These are phyloP conservation scores for Acer negundo DNA, from an alignment of 345 rosid species.

Conservation along the genomic window DNA sequence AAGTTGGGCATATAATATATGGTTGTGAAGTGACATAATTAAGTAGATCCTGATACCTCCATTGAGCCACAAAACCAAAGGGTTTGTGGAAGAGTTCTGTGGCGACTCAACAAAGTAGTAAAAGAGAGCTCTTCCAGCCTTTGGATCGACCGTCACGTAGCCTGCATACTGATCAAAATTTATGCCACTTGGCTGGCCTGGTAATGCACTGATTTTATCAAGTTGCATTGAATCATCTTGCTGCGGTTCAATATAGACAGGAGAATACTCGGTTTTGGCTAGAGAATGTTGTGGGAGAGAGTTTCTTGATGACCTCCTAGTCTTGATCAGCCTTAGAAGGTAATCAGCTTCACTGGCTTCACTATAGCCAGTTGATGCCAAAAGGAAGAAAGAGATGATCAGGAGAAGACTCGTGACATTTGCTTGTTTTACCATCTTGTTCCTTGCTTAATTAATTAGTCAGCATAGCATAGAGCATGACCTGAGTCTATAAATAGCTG, in stretches of 20 bases:
- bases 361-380: constrained; percentile 1
- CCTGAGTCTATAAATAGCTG: too few relatives aligned
- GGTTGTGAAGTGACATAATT: too few relatives aligned
- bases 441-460: too few relatives aligned
- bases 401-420: not conserved
- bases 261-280: not conserved
- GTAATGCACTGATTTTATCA: constrained; percentile 24
- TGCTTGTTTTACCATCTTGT: too few relatives aligned
- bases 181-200: constrained; percentile 23
- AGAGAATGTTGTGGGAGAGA: not conserved
- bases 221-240: constrained; percentile 18
- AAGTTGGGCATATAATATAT: too few relatives aligned
- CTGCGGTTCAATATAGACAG: not conserved
- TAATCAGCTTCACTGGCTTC: constrained; percentile 20
- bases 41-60: constrained; percentile 17
- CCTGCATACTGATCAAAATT: constrained; percentile 28
- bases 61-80: constrained; percentile 32
- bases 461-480: too few relatives aligned
- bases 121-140: constrained; percentile 27
- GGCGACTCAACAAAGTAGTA: constrained; percentile 34
- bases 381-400: constrained; percentile 5
- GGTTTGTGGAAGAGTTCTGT: constrained; percentile 25
- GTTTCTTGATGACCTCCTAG: not conserved
- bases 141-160: constrained; percentile 28
- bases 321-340: constrained; percentile 7